A percentile compares a stretch with the other conserved stretches of the same genome.
Conservation (phyloP, 1,284 basidiomycete genomes). For the Taiwanofungus camphoratus region DNA sequence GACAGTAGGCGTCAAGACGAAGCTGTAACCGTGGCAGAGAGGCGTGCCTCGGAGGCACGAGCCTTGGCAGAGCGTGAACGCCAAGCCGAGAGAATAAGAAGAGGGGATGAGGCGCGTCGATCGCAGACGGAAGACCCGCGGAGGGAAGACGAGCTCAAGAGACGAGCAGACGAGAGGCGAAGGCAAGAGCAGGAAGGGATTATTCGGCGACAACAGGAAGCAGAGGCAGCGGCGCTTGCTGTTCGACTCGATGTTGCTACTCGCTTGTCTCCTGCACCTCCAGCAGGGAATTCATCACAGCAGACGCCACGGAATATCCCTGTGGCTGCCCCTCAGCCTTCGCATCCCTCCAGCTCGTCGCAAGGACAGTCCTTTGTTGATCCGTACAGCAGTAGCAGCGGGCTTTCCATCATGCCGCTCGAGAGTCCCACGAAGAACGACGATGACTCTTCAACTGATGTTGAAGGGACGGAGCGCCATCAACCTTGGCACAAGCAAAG, state of each 20-base stretch:
- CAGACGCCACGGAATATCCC: slow-evolving; percentile 12
- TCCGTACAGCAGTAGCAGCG: slow-evolving; percentile 21
- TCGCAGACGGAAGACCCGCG: too few species aligned
- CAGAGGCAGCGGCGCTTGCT: slow-evolving; percentile 31
- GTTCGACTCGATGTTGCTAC: slow-evolving; percentile 22
- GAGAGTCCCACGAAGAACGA: slow-evolving; percentile 40
- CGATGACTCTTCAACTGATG: slow-evolving; percentile 26
- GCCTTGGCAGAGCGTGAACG: slow-evolving; percentile 24
- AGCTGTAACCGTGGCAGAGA: slow-evolving; percentile 18
- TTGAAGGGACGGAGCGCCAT: slow-evolving; percentile 18
- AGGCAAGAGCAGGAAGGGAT: slow-evolving; percentile 42
- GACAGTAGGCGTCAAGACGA: slow-evolving; percentile 20
- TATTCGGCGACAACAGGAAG: slow-evolving; percentile 40
- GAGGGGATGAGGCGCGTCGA: slow-evolving; percentile 25
- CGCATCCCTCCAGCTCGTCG: slow-evolving; percentile 17
- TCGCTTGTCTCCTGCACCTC: slow-evolving; percentile 15
- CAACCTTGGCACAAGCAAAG: slow-evolving; percentile 13
- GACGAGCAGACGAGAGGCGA: slow-evolving; percentile 26
- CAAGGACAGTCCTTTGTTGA: slow-evolving; percentile 21
- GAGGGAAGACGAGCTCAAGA: slow-evolving; percentile 21
- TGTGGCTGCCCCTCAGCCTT: slow-evolving; percentile 25
- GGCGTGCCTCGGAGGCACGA: slow-evolving; percentile 21
- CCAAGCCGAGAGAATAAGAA: slow-evolving; percentile 15
- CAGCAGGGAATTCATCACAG: slow-evolving; percentile 12
- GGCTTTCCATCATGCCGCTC: slow-evolving; percentile 34